Evolutionary conservation across 495 filamentous ascomycete genomes (phyloP).

Genomic region (Lasiosphaeria hispida): DNA sequence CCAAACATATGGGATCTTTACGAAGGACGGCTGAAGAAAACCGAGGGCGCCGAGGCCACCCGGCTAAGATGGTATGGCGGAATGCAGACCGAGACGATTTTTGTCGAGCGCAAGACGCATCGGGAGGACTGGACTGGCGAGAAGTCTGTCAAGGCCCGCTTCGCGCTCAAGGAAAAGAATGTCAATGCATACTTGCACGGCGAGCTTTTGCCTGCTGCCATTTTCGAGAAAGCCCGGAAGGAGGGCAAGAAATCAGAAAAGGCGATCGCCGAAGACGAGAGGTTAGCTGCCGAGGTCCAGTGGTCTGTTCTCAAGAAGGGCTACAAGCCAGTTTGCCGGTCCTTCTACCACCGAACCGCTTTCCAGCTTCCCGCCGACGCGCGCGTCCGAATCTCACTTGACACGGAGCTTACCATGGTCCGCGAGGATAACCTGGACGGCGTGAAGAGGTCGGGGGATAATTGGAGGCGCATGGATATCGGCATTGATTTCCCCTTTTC

Average conservation of each 20-base stretch:
- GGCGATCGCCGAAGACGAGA: conserved; percentile 86
- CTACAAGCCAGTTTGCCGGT: conserved; percentile 81
- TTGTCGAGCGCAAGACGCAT: conserved; percentile 97
- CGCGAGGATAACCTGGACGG: conserved; percentile 95
- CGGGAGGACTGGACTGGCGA: conserved; percentile 99
- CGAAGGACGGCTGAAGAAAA: conserved; percentile 91
- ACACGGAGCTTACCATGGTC: conserved; percentile 91
- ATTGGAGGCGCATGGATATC: conserved; percentile 97
- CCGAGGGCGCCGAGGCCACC: conserved; percentile 95
- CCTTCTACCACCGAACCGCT: conserved; percentile 96
- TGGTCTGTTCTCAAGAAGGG: conserved; percentile 84
- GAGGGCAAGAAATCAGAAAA: conserved; percentile 89
- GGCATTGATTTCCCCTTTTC: conserved; percentile 94
- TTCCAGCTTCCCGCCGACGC: conserved; percentile 98
- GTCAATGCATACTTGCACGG: conserved; percentile 87
- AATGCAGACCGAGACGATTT: conserved; percentile 91
- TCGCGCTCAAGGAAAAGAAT: conserved; percentile 93
- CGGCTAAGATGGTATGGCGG: conserved; percentile 96
- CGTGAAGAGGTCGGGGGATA: conserved; percentile 68
- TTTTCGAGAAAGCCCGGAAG: conserved; percentile 92
- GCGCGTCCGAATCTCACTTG: conserved; percentile 91
- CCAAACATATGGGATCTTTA: conserved; percentile 91
- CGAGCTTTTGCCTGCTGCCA: conserved; percentile 71
- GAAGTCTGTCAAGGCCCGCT: conserved; percentile 97
- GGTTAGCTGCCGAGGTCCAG: conserved; percentile 86